Base-by-base conservation (phyloP, 192 early-diverging fungal genomes). In the Endogone sp. region DNA sequence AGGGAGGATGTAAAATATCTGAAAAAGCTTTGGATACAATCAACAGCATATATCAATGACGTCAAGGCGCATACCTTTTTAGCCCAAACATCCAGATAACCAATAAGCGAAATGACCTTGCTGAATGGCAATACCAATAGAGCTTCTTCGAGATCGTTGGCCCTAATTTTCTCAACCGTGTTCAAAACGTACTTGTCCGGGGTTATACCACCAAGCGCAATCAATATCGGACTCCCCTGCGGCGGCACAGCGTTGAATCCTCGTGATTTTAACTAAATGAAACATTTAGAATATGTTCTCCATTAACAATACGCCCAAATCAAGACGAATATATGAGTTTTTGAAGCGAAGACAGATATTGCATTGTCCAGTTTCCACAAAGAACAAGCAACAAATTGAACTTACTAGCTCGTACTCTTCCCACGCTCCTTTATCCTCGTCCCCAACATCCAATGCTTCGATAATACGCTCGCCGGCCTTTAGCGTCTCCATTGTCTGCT, bases 401-500 rank as follows among this genome's bases (percentile, higher is more conserved):
- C 62, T 64, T 64, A 80, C 85, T 29, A 81, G 76, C 54, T 89
- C 84, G 69, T 88, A 90, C 23, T 78, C 87, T 37, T 81, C 79
- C 87, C 88, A 84, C 24, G 86, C 88, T 60, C 79, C 69, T 30
- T 84, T 86, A 68, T 98, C 94, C 65, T 91, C 87, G 68, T 94
- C 92, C 65, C 89, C 95, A 29, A 98, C 77, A 49, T 96, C 92
- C 58, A 99, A 80, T 8, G 97, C 94, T 69, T 96, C 95, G 71
- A 96, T 89, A 44, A 99, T 90, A 30, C 88, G 83, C 74, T 99
- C 97, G 70, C 95, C 95, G 13, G 97, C 92, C 70, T 97, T 95
- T 31, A 99, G 85, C n/a, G 96, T 94, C 75, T 95, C 95, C 78
- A 90, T 86, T 3, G 95, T 99, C 63, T 93, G 86, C 71, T 90